Percentiles rank a stretch among this genome's conserved stretches.
These are phyloP conservation scores for Leccinum arenicola DNA, from an alignment of 768 basidiomycete genomes.

Conservation along the genomic window DNA sequence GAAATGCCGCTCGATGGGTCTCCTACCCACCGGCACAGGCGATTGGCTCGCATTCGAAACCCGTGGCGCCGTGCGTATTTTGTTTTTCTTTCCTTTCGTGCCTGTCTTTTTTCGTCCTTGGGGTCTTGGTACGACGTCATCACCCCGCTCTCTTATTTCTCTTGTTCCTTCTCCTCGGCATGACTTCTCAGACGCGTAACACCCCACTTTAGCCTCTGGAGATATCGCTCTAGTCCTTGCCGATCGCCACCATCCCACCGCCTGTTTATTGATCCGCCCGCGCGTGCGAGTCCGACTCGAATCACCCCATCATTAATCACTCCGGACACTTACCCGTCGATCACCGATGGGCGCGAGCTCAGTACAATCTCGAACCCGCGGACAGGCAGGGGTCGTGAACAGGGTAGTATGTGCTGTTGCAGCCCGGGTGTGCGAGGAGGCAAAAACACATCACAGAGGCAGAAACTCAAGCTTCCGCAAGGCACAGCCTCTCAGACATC, in stretches of 20 bases:
- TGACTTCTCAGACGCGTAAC: background rate
- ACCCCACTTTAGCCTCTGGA: conserved; percentile 41
- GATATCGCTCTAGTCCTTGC: conserved; percentile 36
- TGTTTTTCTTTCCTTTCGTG: background rate
- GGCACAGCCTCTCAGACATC: too few relatives aligned
- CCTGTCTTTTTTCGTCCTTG: background rate
- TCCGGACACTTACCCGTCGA: background rate
- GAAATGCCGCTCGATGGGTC: conserved; percentile 92
- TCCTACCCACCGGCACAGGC: conserved; percentile 85
- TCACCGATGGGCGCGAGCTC: too few relatives aligned
- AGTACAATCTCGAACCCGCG: too few relatives aligned
- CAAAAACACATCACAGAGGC: too few relatives aligned
- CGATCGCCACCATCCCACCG: background rate
- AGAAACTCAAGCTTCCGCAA: too few relatives aligned
- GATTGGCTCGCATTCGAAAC: conserved; percentile 96
- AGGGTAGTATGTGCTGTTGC: too few relatives aligned
- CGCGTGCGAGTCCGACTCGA: background rate
- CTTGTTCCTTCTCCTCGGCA: background rate
- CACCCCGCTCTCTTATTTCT: background rate
- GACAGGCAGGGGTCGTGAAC: too few relatives aligned
- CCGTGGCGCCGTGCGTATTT: conserved; percentile 52
- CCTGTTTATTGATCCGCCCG: background rate
- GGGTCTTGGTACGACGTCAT: background rate
- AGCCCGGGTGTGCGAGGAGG: too few relatives aligned
- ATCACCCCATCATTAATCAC: background rate